Percentiles rank a stretch among this genome's conserved stretches.
Conservation (phyloP, 495 filamentous ascomycete species). For the Lophium mytilinum region DNA sequence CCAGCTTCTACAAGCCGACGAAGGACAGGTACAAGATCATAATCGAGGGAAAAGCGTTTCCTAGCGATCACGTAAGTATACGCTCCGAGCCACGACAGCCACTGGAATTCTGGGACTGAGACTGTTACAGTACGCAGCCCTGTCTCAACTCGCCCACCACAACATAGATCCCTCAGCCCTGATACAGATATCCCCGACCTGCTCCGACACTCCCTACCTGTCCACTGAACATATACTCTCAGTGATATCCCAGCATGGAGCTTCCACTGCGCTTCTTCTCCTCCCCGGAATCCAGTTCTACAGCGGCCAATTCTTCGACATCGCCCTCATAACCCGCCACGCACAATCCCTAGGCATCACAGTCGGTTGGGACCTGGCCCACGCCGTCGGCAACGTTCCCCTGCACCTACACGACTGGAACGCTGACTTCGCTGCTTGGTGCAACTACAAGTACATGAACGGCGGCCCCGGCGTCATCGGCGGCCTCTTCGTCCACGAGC, state of each 20-base stretch:
- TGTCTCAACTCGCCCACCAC: slow-evolving; percentile 23
- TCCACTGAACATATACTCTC: slow-evolving; percentile 44
- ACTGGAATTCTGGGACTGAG: neutral
- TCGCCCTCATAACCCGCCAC: slow-evolving; percentile 70
- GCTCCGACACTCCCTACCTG: slow-evolving; percentile 1
- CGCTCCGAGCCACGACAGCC: too few relatives aligned
- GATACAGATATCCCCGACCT: slow-evolving; percentile 11
- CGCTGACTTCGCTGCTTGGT: slow-evolving; percentile 96
- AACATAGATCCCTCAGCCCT: slow-evolving; percentile 14
- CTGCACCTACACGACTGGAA: slow-evolving; percentile 83
- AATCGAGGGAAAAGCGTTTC: slow-evolving; percentile 88
- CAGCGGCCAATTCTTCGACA: slow-evolving; percentile 85
- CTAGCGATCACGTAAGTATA: slow-evolving; percentile 69
- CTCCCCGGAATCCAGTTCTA: slow-evolving; percentile 94
- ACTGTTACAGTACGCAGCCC: slow-evolving; percentile 7
- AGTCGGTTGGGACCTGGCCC: slow-evolving; percentile 92
- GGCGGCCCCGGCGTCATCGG: slow-evolving; percentile 81
- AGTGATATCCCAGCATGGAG: slow-evolving; percentile 67
- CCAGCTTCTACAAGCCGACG: slow-evolving; percentile 79
- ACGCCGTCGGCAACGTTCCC: slow-evolving; percentile 86
- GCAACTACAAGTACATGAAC: slow-evolving; percentile 95
- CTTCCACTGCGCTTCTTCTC: slow-evolving; percentile 68
- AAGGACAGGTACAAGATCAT: slow-evolving; percentile 78
- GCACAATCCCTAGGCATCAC: slow-evolving; percentile 69
- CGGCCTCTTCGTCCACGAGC: slow-evolving; percentile 78